phyloP scores from a whole-genome alignment of 2,329 filamentous ascomycete species.

The Parafenestella ontariensis region DNA sequence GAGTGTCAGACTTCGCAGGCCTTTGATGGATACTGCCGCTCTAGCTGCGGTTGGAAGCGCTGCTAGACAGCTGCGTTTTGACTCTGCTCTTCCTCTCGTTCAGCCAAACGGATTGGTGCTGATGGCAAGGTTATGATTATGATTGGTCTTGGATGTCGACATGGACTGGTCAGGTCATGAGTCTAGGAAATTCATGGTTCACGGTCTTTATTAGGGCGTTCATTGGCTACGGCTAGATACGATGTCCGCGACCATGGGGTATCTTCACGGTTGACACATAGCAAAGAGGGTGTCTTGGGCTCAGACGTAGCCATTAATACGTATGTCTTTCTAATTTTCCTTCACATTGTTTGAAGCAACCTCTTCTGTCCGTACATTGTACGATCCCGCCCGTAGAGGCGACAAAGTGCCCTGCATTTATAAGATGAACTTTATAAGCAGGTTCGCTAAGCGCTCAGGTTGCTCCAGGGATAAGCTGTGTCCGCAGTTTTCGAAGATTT shows the following conservation, averaged over 20 bases:
- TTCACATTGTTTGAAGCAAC: too few relatives aligned
- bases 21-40: conserved; percentile 57
- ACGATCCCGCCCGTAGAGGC: too few relatives aligned
- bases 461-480: conserved; percentile 28
- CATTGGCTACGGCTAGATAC: not conserved
- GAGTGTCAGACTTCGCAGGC: conserved; percentile 49
- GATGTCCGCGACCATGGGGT: not conserved
- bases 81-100: conserved; percentile 57
- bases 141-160: not conserved
- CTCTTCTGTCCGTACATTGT: too few relatives aligned
- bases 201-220: not conserved
- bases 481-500: conserved; percentile 29
- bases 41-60: conserved; percentile 53
- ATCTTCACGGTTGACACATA: not conserved
- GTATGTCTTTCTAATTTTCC: not conserved
- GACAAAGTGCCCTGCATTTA: not conserved
- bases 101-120: conserved; percentile 45
- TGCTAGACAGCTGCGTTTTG: conserved; percentile 56
- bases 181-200: not conserved
- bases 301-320: conserved; percentile 22
- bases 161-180: not conserved
- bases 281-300: not conserved
- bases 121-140: not conserved
- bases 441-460: conserved; percentile 20
- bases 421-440: conserved; percentile 21